Conservation (phyloP, 768 basidiomycete genomes). For the Leccinum broughii region DNA sequence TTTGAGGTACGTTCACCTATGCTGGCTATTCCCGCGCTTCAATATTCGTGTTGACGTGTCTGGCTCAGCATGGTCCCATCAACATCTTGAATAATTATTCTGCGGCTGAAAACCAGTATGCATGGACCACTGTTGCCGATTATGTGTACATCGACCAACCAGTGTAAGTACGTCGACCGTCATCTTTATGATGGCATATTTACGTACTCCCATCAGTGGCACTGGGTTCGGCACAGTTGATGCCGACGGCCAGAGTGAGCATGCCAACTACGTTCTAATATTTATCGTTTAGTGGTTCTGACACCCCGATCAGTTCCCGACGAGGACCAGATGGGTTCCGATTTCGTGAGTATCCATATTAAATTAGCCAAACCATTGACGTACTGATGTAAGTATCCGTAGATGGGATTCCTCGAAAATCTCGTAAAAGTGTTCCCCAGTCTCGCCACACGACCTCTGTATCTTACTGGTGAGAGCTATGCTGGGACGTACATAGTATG, state of each 20-base stretch:
- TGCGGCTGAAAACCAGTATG: conserved; percentile 47
- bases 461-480: conserved; percentile 76
- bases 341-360: conserved; percentile 37
- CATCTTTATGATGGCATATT: neutral
- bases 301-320: conserved; percentile 41
- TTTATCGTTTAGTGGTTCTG: neutral
- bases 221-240: conserved; percentile 66
- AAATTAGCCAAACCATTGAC: neutral
- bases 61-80: conserved; percentile 63
- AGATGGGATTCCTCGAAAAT: conserved; percentile 73
- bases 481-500: conserved; percentile 67
- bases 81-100: conserved; percentile 51
- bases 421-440: conserved; percentile 73
- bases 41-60: neutral
- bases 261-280: neutral
- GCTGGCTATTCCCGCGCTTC: too few relatives aligned
- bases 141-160: conserved; percentile 76
- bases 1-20: conserved; percentile 48
- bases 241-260: conserved; percentile 52
- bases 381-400: neutral
- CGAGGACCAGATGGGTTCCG: conserved; percentile 60
- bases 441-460: conserved; percentile 61
- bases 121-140: conserved; percentile 53
- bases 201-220: conserved; percentile 41
- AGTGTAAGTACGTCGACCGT: conserved; percentile 36